Conservation (phyloP, 495 filamentous ascomycete species). For the Delitschia confertaspora region DNA sequence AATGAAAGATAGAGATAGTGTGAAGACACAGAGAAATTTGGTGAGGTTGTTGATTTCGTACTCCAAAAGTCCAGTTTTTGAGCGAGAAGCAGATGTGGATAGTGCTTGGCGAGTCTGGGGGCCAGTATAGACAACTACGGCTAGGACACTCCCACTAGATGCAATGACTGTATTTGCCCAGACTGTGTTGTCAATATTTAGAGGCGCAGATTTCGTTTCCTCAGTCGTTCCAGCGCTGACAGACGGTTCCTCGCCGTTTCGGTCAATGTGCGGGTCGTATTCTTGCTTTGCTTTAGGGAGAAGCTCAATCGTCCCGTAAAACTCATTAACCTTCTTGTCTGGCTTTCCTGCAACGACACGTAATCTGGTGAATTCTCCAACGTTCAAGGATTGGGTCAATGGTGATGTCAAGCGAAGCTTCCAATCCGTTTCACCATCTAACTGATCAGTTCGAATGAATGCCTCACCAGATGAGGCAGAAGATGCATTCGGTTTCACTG, state of each 20-base stretch:
- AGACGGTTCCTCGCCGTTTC: conserved; percentile 8
- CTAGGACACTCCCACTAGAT: conserved; percentile 76
- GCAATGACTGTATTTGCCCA: conserved; percentile 98
- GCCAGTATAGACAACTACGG: conserved; percentile 88
- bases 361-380: conserved; percentile 61
- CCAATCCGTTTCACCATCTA: conserved; percentile 99
- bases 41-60: conserved; percentile 97
- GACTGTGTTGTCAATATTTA: conserved; percentile 94
- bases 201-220: conserved; percentile 49
- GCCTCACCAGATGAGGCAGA: conserved; percentile 60
- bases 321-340: conserved; percentile 86
- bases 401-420: conserved; percentile 84
- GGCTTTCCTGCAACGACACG: conserved; percentile 78
- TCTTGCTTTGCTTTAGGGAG: conserved; percentile 29
- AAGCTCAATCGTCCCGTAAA: conserved; percentile 73
- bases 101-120: conserved; percentile 89
- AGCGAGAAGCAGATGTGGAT: conserved; percentile 82
- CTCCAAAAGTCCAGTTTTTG: conserved; percentile 87
- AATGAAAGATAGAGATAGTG: conserved; percentile 73
- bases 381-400: conserved; percentile 63
- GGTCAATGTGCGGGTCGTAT: conserved; percentile 26
- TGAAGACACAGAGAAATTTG: conserved; percentile 88
- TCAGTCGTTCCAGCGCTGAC: neutral
- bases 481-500: neutral
- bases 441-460: conserved; percentile 94